Evolutionary conservation across 345 rosid species (phyloP), one percentile per base, ranked within the genome.

Genomic region (Passiflora organensis): DNA sequence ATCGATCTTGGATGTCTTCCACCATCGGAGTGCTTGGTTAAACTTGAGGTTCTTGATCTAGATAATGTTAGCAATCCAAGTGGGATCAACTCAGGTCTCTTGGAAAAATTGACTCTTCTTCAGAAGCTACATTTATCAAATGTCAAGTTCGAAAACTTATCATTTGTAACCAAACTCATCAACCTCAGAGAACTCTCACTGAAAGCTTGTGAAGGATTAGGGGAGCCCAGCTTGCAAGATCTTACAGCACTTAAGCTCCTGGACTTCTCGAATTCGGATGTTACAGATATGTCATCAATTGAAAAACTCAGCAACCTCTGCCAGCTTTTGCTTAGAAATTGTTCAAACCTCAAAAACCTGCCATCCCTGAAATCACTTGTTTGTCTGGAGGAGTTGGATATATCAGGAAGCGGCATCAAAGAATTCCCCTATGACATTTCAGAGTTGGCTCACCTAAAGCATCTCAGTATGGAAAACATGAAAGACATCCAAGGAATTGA

Each of bases 341-440:
- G 76, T 61, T 51, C 24, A 0, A 53, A 46, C 13, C 47, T 71
- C 9, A 15, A 53, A 32, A 22, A 10, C 32, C 28, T 71, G 55
- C 65, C 60, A 22, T 13, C 56, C 18, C 55, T 70, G 38, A 19
- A 44, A 6, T 60, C 59, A 17, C 56, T 66, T 23, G 19, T 21
- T 43, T 13, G 22, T 21, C 38, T 73, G 18, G 58, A 72, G 59
- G 56, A 62, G 45, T 74, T 76, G 39, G 67, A 72, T 69, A 14
- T 77, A 12, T 68, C 65, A 45, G 68, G 67, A 16, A 62, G 67
- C 37, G 18, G 44, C 21, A 58, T 74, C 6, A 17, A 37, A 41
- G 64, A 68, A 34, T 14, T 68, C 18, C 55, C 59, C 14, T 46
- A 59, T 32, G 43, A 38, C 20, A 53, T 69, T 24, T 36, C 43